Percentiles rank a stretch among this genome's conserved stretches.
phyloP scores from a whole-genome alignment of 306 rosid species.

The Cucurbita ficifolia region DNA sequence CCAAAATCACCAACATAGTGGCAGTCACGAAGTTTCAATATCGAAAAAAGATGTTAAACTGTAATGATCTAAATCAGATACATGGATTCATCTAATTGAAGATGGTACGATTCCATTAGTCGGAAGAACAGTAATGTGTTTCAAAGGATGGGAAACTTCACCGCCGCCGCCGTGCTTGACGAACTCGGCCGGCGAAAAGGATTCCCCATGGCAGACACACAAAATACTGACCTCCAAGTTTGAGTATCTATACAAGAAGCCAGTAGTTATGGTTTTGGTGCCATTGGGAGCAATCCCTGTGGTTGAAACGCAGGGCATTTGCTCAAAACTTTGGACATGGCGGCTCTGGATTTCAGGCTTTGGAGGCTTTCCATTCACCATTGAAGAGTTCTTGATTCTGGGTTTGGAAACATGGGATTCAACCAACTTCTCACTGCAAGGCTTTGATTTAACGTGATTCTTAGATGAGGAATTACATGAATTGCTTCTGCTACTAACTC shows the following conservation, averaged over 20 bases:
- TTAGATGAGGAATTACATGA: conserved; percentile 23
- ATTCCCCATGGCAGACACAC: conserved; percentile 80
- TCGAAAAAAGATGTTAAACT: not conserved
- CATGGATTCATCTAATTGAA: not conserved
- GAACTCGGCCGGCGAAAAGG: conserved; percentile 67
- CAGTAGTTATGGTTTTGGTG: conserved; percentile 29
- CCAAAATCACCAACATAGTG: not conserved
- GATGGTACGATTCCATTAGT: conserved; percentile 2
- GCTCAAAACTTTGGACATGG: conserved; percentile 9
- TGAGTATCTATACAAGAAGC: conserved; percentile 44
- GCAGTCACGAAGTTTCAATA: too few species aligned
- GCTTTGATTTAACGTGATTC: not conserved
- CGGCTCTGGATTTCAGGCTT: conserved; percentile 10
- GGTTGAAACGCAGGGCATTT: conserved; percentile 64
- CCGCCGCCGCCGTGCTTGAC: conserved; percentile 88
- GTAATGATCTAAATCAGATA: not conserved
- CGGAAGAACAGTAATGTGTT: conserved; percentile 59
- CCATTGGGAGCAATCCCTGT: conserved; percentile 62
- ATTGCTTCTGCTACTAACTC: conserved; percentile 45
- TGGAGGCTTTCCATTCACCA: conserved; percentile 22
- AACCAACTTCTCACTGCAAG: not conserved
- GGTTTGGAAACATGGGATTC: not conserved
- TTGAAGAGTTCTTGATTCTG: not conserved
- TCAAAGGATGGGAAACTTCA: conserved; percentile 43
- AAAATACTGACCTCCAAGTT: conserved; percentile 58